These are phyloP conservation scores for Fraxinus ornus DNA, from an alignment of 305 asterid species.

Conservation along the genomic window DNA sequence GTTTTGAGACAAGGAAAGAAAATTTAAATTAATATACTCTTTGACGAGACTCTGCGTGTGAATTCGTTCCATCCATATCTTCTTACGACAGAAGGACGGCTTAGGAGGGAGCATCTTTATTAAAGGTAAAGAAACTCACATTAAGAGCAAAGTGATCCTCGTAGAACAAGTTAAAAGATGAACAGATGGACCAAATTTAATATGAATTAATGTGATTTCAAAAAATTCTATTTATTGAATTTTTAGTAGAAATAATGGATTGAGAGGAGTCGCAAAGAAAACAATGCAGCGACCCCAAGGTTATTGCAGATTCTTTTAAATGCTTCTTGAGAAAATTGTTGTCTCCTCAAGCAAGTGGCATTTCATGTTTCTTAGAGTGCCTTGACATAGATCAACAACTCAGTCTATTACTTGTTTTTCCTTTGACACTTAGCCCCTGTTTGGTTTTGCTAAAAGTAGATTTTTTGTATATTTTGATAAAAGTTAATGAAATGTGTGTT, in stretches of 20 bases:
- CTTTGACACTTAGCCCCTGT: background rate
- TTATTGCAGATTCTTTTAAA: background rate
- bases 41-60: background rate
- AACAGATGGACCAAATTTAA: background rate
- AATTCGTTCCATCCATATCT: background rate
- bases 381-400: background rate
- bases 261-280: background rate
- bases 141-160: background rate
- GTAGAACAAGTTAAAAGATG: background rate
- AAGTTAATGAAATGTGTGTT: background rate
- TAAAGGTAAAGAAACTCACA: background rate
- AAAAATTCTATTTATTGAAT: background rate
- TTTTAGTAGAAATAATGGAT: background rate
- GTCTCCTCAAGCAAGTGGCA: background rate
- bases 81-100: background rate
- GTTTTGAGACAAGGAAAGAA: background rate
- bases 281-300: background rate
- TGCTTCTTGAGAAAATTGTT: background rate
- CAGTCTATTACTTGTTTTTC: background rate
- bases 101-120: background rate
- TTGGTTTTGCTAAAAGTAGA: background rate
- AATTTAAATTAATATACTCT: background rate
- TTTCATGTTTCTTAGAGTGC: background rate
- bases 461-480: background rate
- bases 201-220: background rate